These are phyloP conservation scores for Sclerotinia subarctica DNA, from an alignment of 2,329 filamentous ascomycete genomes.

Conservation along the genomic window DNA sequence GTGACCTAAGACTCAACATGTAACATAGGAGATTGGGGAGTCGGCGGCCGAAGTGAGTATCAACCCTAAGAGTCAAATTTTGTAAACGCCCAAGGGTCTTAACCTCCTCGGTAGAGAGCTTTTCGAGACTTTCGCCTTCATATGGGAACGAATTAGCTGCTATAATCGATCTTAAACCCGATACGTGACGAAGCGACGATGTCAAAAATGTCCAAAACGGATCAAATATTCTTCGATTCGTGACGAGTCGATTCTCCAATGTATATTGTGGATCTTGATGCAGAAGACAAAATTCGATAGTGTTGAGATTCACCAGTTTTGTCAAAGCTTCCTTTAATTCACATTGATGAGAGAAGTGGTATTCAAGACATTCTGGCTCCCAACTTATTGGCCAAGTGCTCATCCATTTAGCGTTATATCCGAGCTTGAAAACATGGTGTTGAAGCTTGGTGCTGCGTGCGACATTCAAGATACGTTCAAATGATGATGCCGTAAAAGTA, in stretches of 20 bases:
- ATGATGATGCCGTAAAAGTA: neutral
- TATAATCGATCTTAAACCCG: neutral
- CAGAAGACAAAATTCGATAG: neutral
- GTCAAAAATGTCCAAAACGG: neutral
- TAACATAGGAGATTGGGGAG: neutral
- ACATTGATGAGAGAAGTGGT: neutral
- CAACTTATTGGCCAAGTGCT: neutral
- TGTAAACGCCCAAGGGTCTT: neutral
- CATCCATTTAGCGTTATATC: neutral
- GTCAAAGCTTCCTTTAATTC: neutral
- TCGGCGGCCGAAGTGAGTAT: fast-evolving
- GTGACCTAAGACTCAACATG: neutral
- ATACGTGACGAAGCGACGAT: neutral
- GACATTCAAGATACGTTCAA: neutral
- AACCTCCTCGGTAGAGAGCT: neutral
- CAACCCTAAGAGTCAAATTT: neutral
- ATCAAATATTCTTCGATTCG: neutral
- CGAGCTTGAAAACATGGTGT: neutral
- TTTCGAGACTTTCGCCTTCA: no score
- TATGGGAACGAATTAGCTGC: neutral
- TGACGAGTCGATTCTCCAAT: neutral
- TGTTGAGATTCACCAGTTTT: neutral
- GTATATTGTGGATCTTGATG: neutral
- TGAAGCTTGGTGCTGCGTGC: neutral
- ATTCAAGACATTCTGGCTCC: neutral